Conservation (phyloP, 2,329 filamentous ascomycete species). For the Pseudocercospora pini-densiflorae region DNA sequence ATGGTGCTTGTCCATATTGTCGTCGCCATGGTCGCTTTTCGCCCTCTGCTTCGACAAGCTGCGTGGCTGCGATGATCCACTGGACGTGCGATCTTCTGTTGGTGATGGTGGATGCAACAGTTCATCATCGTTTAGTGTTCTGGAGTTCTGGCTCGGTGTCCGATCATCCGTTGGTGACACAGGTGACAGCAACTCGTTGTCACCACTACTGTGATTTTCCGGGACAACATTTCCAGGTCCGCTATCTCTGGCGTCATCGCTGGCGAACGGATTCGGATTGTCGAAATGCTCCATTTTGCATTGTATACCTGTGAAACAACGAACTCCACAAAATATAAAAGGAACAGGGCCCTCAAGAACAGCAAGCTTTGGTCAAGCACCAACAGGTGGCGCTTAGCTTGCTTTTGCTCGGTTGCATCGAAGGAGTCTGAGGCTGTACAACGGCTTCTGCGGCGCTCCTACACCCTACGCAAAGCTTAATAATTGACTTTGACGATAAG, state of each 20-base stretch:
- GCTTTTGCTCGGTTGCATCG: conserved; percentile 6
- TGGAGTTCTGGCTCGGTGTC: not conserved
- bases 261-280: conserved; percentile 20
- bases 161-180: not conserved
- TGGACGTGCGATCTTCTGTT: not conserved
- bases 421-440: conserved; percentile 4
- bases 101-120: conserved; percentile 1
- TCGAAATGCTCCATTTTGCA: conserved; percentile 19
- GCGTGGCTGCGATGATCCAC: not conserved
- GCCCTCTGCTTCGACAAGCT: not conserved
- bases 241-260: conserved; percentile 5
- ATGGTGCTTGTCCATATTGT: conserved; percentile 1
- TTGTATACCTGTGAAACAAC: not conserved
- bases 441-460: not conserved
- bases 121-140: not conserved
- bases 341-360: not conserved
- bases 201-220: not conserved
- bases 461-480: conserved; percentile 8
- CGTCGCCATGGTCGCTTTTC: conserved; percentile 1
- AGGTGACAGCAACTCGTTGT: not conserved
- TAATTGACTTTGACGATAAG: conserved; percentile 8
- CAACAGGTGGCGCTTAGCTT: conserved; percentile 4
- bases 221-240: not conserved
- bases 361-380: conserved; percentile 18
- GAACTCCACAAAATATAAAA: not conserved